Base-by-base conservation (phyloP, 1,284 basidiomycete species). In the Coniferiporia weirii region DNA sequence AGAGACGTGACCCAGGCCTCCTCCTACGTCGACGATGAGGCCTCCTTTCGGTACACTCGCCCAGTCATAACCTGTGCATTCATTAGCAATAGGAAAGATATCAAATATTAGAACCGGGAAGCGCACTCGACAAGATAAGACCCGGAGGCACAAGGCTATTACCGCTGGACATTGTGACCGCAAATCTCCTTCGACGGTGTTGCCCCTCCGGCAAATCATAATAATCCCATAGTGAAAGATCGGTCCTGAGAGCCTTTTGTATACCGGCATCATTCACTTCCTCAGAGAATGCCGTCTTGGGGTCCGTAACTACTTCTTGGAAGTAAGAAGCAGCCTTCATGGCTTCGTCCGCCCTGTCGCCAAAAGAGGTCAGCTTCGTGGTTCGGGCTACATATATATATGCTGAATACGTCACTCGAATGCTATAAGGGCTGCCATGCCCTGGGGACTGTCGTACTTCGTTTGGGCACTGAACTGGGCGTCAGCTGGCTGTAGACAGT, bases 311-410 rank as follows among this genome's bases (percentile, higher is more conserved):
- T 7, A 40, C 51, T 17, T 44, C 48, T 19, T 34, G 22, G 32
- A 58, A 32, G 17, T 38, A 43, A 43, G 12, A 12, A 13, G 40
- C 12, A 43, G 65, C 63, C 63, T 76, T 71, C 58, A 67, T 61
- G 45, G 53, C 52, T 52, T 73, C 71, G 61, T 72, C 69, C 32
- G 65, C 54, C 45, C 69, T 72, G 55, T 46, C 4, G 45, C 12
- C 50, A 27, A 35, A 17, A 52, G 20, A 32, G 17, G 50, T 22
- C 27, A 54, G 49, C 35, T 9, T 20, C 15, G 12, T 12, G 35
- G 17, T 3, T 52, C 13, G 9, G n/a, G 20, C 17, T 19, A 46
- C n/a, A 22, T 10, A 46, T 20, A 22, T 10, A 58, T 27, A 5
- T 5, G 27, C 27, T 27, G 27, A 27, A 27, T 27, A 27, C 27